phyloP scores from a whole-genome alignment of 345 rosid species.

The Melaleuca alternifolia region DNA sequence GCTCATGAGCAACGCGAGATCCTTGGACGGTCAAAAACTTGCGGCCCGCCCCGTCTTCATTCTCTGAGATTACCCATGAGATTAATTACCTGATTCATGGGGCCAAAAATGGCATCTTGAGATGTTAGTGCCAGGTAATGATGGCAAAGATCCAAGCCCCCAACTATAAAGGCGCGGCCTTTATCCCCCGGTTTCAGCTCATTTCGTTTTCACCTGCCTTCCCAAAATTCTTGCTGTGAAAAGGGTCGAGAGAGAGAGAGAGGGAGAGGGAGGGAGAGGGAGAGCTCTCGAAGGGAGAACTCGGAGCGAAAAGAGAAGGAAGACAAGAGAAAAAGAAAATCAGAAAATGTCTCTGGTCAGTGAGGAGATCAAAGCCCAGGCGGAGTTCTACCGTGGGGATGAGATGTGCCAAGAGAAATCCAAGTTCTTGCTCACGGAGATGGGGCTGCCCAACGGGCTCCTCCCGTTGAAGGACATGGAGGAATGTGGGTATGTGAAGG shows the following conservation, averaged over 20 bases:
- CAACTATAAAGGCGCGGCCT: neutral
- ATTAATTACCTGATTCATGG: too few relatives aligned
- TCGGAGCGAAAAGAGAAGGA: neutral
- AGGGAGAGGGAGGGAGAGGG: neutral
- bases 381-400: constrained; percentile 73
- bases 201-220: neutral
- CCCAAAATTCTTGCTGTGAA: neutral
- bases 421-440: constrained; percentile 39
- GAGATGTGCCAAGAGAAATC: constrained; percentile 61
- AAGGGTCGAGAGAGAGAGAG: neutral
- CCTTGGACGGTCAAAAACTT: too few relatives aligned
- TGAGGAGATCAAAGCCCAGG: constrained; percentile 62
- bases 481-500: constrained; percentile 72
- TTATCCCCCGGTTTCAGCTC: neutral
- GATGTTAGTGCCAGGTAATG: neutral
- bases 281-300: neutral
- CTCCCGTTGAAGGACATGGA: constrained; percentile 65
- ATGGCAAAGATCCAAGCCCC: neutral
- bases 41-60: too few relatives aligned
- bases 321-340: neutral
- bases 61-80: too few relatives aligned
- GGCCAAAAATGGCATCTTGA: neutral
- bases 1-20: neutral
- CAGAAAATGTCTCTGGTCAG: constrained; percentile 46
- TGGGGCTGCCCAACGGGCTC: constrained; percentile 67